phyloP scores from a whole-genome alignment of 1,284 basidiomycete species.

The Rhodotorula sp. region DNA sequence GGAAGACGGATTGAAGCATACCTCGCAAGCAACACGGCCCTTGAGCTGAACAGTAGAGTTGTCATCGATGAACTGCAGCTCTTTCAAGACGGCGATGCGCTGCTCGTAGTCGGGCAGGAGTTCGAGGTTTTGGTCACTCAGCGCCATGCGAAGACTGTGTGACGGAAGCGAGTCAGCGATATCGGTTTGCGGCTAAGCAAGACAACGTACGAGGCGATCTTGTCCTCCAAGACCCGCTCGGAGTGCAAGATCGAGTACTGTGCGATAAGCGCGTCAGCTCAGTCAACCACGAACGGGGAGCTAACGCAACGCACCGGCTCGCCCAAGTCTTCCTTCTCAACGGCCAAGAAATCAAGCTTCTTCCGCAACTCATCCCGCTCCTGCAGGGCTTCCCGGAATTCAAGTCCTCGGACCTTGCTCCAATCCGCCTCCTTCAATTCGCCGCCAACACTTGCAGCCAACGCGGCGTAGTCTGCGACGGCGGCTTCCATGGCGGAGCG shows the following conservation, averaged over 20 bases:
- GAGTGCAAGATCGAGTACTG: constrained; percentile 74
- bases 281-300: neutral
- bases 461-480: constrained; percentile 62
- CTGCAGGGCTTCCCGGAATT: constrained; percentile 83
- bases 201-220: constrained; percentile 58
- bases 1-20: constrained; percentile 45
- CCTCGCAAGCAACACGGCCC: constrained; percentile 96
- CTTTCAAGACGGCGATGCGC: constrained; percentile 83
- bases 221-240: constrained; percentile 67
- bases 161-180: neutral
- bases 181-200: too few relatives aligned
- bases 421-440: constrained; percentile 59
- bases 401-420: constrained; percentile 75
- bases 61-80: constrained; percentile 87
- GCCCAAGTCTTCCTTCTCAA: constrained; percentile 57
- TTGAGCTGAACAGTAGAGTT: constrained; percentile 93
- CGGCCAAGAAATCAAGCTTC: constrained; percentile 37
- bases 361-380: constrained; percentile 58
- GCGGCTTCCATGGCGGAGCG: constrained; percentile 43
- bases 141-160: constrained; percentile 62
- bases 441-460: neutral
- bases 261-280: neutral
- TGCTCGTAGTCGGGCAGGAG: constrained; percentile 96
- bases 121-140: constrained; percentile 96
- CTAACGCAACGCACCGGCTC: constrained; percentile 58